Conservation (phyloP, 306 rosid genomes). For the Rosa rugosa region DNA sequence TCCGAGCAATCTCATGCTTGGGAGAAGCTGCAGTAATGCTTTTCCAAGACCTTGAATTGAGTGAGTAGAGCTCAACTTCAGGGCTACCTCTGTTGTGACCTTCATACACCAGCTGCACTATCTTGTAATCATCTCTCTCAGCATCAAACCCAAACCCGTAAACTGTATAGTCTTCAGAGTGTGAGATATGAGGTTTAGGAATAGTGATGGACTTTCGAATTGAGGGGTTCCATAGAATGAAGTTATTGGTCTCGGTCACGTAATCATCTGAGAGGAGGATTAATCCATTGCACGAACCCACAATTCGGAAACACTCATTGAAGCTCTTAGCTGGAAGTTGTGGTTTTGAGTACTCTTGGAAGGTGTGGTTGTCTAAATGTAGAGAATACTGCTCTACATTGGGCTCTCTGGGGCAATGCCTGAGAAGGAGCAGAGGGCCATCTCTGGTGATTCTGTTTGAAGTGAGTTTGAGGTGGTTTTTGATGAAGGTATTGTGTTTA, state of each 20-base stretch:
- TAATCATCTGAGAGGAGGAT: conserved; percentile 1
- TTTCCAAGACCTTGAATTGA: conserved; percentile 10
- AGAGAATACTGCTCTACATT: conserved; percentile 7
- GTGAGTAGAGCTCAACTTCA: conserved; percentile 11
- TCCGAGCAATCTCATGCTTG: background rate
- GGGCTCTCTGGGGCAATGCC: conserved; percentile 15
- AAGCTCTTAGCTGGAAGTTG: conserved; percentile 11
- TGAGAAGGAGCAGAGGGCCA: conserved; percentile 14
- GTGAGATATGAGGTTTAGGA: background rate
- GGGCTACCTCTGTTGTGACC: background rate
- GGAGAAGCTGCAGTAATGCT: background rate
- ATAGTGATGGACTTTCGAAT: background rate
- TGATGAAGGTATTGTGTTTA: background rate
- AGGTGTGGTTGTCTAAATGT: background rate
- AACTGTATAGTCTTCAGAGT: background rate
- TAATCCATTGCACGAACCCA: conserved; percentile 16
- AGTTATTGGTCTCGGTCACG: background rate
- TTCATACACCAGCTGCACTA: conserved; percentile 9
- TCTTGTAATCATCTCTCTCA: background rate
- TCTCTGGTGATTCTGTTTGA: background rate
- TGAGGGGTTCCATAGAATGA: conserved; percentile 21
- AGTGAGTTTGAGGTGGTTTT: conserved; percentile 11
- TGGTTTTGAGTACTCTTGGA: conserved; percentile 5
- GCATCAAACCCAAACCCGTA: conserved; percentile 24
- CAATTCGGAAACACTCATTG: background rate